Evolutionary conservation across 192 early-diverging fungal species (phyloP).

Genomic region (Coemansia guatemalensis): DNA sequence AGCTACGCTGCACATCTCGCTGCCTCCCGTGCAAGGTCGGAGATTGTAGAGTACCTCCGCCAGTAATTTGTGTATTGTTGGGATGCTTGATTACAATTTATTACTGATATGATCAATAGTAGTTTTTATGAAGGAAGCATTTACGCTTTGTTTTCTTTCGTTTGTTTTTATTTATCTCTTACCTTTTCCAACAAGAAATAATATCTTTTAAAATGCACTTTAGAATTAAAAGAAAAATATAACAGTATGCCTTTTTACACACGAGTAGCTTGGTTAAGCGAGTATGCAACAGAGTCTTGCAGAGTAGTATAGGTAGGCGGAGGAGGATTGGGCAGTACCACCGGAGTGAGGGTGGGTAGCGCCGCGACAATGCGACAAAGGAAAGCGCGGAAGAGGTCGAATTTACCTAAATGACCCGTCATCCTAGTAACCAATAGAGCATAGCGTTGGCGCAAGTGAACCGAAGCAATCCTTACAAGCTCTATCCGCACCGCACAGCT

Average conservation of each 20-base stretch:
- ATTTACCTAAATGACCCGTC: conserved; percentile 49
- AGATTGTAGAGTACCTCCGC: conserved; percentile 1
- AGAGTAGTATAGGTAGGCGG: too few relatives aligned
- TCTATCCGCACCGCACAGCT: conserved; percentile 49
- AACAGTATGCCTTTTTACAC: not conserved
- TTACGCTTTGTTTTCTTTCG: not conserved
- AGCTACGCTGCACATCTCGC: conserved; percentile 59
- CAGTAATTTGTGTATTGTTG: too few relatives aligned
- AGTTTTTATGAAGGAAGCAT: too few relatives aligned
- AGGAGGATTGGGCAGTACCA: not conserved
- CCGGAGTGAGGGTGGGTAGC: conserved; percentile 8
- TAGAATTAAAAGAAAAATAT: not conserved
- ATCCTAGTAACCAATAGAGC: conserved; percentile 42
- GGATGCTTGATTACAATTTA: too few relatives aligned
- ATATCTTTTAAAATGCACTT: too few relatives aligned
- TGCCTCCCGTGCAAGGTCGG: conserved; percentile 17
- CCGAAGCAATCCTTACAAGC: conserved; percentile 24
- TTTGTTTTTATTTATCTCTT: not conserved
- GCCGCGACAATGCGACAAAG: conserved; percentile 33
- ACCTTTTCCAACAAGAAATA: not conserved
- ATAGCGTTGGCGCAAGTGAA: conserved; percentile 15
- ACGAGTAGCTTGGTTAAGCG: not conserved
- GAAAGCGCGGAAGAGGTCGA: conserved; percentile 30
- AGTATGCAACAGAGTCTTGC: too few relatives aligned
- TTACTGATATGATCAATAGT: too few relatives aligned